These are phyloP conservation scores for Hyaloraphidium curvatum DNA, from an alignment of 192 early-diverging fungal genomes.

Conservation along the genomic window DNA sequence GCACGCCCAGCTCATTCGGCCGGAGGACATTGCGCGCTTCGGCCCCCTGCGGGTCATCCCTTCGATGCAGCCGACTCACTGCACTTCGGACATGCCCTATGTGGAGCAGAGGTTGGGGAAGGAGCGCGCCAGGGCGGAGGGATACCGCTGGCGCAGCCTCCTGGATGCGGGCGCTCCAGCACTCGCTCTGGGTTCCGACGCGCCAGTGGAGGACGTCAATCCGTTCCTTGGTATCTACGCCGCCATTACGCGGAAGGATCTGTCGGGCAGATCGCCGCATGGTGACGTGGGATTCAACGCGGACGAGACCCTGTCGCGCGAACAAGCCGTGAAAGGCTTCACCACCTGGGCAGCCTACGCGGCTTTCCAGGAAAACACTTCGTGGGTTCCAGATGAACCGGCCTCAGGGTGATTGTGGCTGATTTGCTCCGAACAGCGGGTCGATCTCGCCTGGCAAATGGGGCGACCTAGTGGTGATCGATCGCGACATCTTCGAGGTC, in stretches of 20 bases:
- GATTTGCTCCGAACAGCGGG: no score
- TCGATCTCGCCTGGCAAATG: no score
- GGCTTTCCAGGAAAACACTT: conserved; percentile 19
- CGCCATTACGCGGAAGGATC: conserved; percentile 27
- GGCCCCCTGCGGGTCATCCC: conserved; percentile 24
- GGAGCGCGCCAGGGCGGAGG: not conserved
- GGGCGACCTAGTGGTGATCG: no score
- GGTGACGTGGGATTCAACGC: conserved; percentile 24
- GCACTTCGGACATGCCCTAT: conserved; percentile 7
- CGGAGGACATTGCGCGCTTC: conserved; percentile 23
- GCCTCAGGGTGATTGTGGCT: no score
- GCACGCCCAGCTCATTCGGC: conserved; percentile 30
- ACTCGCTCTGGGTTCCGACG: conserved; percentile 25
- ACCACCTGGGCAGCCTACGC: conserved; percentile 33
- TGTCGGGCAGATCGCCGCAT: conserved; percentile 13
- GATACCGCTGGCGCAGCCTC: not conserved
- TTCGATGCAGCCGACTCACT: conserved; percentile 36
- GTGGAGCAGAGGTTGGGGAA: not conserved
- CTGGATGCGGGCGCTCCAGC: not conserved
- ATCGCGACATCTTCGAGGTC: no score
- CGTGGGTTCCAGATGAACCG: no score
- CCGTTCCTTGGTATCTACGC: conserved; percentile 32
- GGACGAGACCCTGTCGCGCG: conserved; percentile 13
- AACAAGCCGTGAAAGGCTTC: conserved; percentile 30
- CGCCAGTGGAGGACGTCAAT: conserved; percentile 29